Conservation (phyloP, 2,329 filamentous ascomycete species). For the Pseudocercospora cruenta region DNA sequence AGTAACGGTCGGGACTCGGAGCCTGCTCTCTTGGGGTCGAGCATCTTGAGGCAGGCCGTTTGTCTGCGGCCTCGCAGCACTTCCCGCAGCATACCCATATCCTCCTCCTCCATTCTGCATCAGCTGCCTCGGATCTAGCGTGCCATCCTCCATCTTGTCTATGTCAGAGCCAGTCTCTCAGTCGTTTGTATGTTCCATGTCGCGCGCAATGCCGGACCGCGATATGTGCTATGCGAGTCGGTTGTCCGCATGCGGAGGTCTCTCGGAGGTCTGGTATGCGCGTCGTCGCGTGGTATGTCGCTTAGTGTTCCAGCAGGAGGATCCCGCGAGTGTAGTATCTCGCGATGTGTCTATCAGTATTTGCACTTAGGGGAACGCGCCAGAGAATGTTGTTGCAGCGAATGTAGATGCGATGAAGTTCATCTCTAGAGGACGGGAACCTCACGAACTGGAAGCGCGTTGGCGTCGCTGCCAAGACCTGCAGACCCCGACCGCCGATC, state of each 20-base stretch:
- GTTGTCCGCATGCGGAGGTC: constrained; percentile 16
- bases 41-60: constrained; percentile 21
- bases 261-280: constrained; percentile 15
- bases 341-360: background rate
- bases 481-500: constrained; percentile 1
- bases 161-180: background rate
- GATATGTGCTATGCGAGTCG: constrained; percentile 1
- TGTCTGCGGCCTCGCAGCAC: constrained; percentile 12
- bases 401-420: background rate
- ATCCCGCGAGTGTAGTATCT: background rate
- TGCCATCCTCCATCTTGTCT: constrained; percentile 14
- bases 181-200: constrained; percentile 9
- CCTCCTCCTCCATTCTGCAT: constrained; percentile 3
- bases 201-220: background rate
- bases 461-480: background rate
- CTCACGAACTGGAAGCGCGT: background rate
- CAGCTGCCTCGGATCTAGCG: constrained; percentile 22
- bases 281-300: background rate
- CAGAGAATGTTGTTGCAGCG: background rate
- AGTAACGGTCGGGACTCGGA: constrained; percentile 58
- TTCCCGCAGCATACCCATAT: background rate
- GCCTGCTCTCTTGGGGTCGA: constrained; percentile 15
- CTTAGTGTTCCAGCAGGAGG: background rate
- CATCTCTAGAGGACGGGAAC: background rate
- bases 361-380: background rate